Percentiles rank a stretch among this genome's conserved stretches.
Evolutionary conservation across 768 basidiomycete genomes (phyloP).

Genomic region (Trametes maxima): DNA sequence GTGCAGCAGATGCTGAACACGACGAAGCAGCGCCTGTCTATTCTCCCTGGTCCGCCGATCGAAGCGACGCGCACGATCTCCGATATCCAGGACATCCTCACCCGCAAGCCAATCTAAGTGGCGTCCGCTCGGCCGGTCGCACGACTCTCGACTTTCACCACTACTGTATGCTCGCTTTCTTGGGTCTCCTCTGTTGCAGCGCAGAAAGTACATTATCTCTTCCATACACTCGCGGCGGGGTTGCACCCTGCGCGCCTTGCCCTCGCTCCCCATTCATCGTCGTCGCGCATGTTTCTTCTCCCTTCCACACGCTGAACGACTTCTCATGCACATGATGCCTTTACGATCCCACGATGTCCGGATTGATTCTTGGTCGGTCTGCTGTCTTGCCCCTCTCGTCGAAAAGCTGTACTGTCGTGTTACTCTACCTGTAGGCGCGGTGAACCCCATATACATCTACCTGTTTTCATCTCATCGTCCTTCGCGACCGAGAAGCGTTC

Average conservation of each 20-base stretch:
- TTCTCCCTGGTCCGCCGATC: constrained; percentile 72
- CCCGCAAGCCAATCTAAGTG: constrained; percentile 40
- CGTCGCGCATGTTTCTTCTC: constrained; percentile 11
- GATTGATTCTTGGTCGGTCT: constrained; percentile 12
- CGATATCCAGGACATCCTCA: constrained; percentile 75
- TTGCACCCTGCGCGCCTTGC: constrained; percentile 14
- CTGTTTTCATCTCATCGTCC: neutral
- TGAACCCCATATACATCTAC: neutral
- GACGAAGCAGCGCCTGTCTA: constrained; percentile 77
- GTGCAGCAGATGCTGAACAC: constrained; percentile 76
- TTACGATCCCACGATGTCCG: constrained; percentile 19
- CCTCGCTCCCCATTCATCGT: neutral
- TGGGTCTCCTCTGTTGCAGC: constrained; percentile 19
- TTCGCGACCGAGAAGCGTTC: neutral
- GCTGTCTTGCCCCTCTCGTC: constrained; percentile 9
- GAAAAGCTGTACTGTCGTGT: constrained; percentile 21
- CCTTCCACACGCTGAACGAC: constrained; percentile 13
- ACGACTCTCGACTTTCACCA: neutral
- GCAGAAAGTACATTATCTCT: constrained; percentile 27
- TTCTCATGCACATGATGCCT: constrained; percentile 19
- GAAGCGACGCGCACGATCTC: constrained; percentile 71
- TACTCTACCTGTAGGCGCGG: constrained; percentile 20
- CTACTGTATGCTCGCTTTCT: constrained; percentile 7
- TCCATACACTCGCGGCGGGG: constrained; percentile 9
- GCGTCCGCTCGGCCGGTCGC: neutral